Evolutionary conservation across 164 flowering plant species (phyloP).

Genomic region (Macadamia integrifolia): DNA sequence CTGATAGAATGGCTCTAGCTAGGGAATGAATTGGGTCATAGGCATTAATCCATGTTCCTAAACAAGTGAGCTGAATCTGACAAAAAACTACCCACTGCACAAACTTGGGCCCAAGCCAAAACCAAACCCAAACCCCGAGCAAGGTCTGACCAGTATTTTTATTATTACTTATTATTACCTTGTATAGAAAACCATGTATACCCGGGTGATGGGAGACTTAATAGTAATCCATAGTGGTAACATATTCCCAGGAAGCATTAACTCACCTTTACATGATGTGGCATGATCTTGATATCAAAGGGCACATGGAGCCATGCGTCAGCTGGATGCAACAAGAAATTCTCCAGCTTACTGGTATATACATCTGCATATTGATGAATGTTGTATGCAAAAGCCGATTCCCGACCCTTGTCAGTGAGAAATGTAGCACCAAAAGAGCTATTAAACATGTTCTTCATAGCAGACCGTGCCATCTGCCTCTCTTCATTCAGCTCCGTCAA

Average conservation of each 20-base stretch:
- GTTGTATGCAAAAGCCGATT: slow-evolving; percentile 90
- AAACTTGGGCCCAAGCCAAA: no score
- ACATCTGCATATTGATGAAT: slow-evolving; percentile 97
- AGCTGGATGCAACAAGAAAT: slow-evolving; percentile 65
- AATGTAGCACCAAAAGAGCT: slow-evolving; percentile 93
- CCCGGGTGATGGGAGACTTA: background rate
- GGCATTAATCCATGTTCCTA: no score
- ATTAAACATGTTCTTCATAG: slow-evolving; percentile 85
- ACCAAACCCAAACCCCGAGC: no score
- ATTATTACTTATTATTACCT: background rate
- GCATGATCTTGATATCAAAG: slow-evolving; percentile 90
- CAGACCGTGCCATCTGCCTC: slow-evolving; percentile 59
- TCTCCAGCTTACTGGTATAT: slow-evolving; percentile 92
- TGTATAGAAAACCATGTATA: background rate
- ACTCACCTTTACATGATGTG: slow-evolving; percentile 88
- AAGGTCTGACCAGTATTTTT: no score
- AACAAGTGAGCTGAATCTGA: no score
- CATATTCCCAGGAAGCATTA: background rate
- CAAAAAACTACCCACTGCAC: no score
- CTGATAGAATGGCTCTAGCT: no score
- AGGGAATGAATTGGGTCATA: no score
- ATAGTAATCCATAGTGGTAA: background rate
- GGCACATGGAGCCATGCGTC: slow-evolving; percentile 97
- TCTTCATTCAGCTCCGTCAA: slow-evolving; percentile 65
- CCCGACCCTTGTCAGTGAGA: slow-evolving; percentile 88